phyloP scores from a whole-genome alignment of 352 stramenopile genomes.

The Lagenidium giganteum region DNA sequence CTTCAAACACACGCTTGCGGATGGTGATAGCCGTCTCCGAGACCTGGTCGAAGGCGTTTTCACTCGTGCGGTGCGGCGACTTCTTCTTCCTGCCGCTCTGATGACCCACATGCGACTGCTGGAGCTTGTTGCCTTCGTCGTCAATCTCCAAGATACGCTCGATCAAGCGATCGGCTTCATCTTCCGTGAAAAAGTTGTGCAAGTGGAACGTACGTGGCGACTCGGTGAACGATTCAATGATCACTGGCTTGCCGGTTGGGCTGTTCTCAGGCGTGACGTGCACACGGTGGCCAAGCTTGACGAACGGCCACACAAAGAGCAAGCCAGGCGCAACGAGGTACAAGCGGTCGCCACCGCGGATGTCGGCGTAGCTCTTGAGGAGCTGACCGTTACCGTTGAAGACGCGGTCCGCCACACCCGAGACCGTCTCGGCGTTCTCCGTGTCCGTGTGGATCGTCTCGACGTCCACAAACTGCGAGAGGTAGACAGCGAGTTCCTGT shows the following conservation, averaged over 20 bases:
- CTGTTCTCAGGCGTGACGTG: slow-evolving; percentile 41
- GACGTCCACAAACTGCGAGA: slow-evolving; percentile 77
- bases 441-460: slow-evolving; percentile 35
- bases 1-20: slow-evolving; percentile 85
- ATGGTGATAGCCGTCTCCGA: slow-evolving; percentile 67
- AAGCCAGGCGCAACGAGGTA: slow-evolving; percentile 71
- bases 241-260: slow-evolving; percentile 47
- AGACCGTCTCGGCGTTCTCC: slow-evolving; percentile 14
- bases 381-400: slow-evolving; percentile 61
- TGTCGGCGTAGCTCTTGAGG: slow-evolving; percentile 46
- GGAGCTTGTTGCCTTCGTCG: slow-evolving; percentile 75
- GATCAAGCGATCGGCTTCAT: slow-evolving; percentile 80
- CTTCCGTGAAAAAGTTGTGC: slow-evolving; percentile 82
- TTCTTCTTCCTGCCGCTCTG: slow-evolving; percentile 63
- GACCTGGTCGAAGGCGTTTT: slow-evolving; percentile 87
- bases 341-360: slow-evolving; percentile 45
- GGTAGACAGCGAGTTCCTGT: slow-evolving; percentile 62
- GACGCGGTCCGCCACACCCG: slow-evolving; percentile 58
- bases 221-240: slow-evolving; percentile 76
- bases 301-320: slow-evolving; percentile 78
- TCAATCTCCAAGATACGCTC: slow-evolving; percentile 76
- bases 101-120: slow-evolving; percentile 76
- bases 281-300: slow-evolving; percentile 72
- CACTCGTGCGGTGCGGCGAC: slow-evolving; percentile 73
- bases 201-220: slow-evolving; percentile 82